phyloP scores from a whole-genome alignment of 352 stramenopile genomes.

The Albugo candida region DNA sequence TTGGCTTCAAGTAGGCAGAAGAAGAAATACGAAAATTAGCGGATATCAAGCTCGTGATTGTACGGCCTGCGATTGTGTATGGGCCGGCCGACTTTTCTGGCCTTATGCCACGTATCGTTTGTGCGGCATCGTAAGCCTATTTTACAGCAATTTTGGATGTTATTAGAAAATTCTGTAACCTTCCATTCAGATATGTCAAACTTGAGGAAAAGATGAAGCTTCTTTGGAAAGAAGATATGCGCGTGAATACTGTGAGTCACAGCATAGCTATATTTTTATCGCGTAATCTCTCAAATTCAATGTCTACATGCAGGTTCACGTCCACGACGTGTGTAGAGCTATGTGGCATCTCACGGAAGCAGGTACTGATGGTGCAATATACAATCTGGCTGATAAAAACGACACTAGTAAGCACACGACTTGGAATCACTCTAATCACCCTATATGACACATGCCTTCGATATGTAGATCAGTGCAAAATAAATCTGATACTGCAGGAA shows the following conservation, averaged over 20 bases:
- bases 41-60: constrained; percentile 41
- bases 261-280: background rate
- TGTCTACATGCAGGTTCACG: constrained; percentile 30
- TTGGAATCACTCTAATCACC: background rate
- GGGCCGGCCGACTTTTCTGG: constrained; percentile 54
- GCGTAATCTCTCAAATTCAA: background rate
- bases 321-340: constrained; percentile 53
- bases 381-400: constrained; percentile 74
- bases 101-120: constrained; percentile 74
- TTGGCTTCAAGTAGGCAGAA: constrained; percentile 19
- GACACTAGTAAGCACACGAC: constrained; percentile 43
- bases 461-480: constrained; percentile 55
- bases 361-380: constrained; percentile 34
- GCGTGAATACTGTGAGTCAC: constrained; percentile 51
- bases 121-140: constrained; percentile 51
- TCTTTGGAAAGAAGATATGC: constrained; percentile 73
- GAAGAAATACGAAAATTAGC: constrained; percentile 38
- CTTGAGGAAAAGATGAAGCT: constrained; percentile 78
- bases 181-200: constrained; percentile 71
- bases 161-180: too few relatives aligned
- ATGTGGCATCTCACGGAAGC: constrained; percentile 50
- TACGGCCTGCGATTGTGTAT: constrained; percentile 63
- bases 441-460: background rate
- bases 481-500: constrained; percentile 50
- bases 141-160: background rate